Evolutionary conservation across 352 stramenopile genomes (phyloP).

Genomic region (Phytophthora agathidicida): DNA sequence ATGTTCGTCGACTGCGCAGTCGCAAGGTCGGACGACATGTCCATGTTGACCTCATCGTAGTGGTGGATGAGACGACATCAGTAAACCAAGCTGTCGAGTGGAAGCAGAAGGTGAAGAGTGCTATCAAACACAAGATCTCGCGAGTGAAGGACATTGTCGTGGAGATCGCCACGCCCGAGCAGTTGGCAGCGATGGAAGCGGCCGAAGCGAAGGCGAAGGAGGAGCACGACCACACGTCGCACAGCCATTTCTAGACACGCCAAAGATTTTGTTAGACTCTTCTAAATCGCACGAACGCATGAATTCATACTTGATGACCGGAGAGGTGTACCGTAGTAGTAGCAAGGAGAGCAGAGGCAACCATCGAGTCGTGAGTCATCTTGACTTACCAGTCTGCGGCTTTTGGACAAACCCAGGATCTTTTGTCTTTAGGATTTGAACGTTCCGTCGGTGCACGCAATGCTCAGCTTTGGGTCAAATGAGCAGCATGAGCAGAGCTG

Average conservation of each 20-base stretch:
- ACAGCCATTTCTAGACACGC: conserved; percentile 9
- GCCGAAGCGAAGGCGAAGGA: conserved; percentile 11
- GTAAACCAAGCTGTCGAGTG: conserved; percentile 54
- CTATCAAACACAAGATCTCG: conserved; percentile 50
- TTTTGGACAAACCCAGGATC: too few species aligned
- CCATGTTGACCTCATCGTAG: conserved; percentile 66
- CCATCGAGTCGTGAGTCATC: too few species aligned
- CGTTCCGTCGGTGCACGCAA: too few species aligned
- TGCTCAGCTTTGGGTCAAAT: too few species aligned
- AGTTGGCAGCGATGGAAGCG: conserved; percentile 10
- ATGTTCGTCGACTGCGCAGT: conserved; percentile 58
- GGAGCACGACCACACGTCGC: conserved; percentile 1
- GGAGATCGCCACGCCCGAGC: conserved; percentile 49
- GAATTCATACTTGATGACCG: too few species aligned
- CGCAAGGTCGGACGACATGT: conserved; percentile 61
- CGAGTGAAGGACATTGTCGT: conserved; percentile 71
- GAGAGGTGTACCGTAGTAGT: too few species aligned
- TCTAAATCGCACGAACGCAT: too few species aligned
- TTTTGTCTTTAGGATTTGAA: too few species aligned
- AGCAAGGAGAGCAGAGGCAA: too few species aligned
- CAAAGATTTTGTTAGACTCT: conserved; percentile 7
- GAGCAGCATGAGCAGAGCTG: too few species aligned
- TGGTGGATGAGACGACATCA: conserved; percentile 36
- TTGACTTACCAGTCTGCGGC: too few species aligned
- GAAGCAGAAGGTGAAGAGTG: conserved; percentile 61